These are phyloP conservation scores for Teunomyces stri DNA, from an alignment of 805 yeast species.

Conservation along the genomic window DNA sequence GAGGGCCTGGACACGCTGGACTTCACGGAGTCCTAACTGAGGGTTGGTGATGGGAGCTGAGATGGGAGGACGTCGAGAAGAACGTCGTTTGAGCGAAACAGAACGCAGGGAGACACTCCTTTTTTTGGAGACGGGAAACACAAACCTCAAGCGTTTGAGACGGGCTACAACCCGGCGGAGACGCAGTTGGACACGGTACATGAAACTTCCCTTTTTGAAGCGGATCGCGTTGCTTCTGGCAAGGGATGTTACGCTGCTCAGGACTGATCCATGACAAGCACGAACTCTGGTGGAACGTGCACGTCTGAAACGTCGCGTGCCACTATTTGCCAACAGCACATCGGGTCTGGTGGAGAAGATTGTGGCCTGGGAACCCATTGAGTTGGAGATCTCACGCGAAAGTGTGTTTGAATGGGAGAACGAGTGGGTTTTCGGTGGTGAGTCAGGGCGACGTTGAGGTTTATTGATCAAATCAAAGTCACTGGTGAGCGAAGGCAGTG, in stretches of 20 bases:
- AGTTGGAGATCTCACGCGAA: conserved; percentile 30
- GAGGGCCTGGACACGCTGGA: conserved; percentile 15
- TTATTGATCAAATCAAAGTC: conserved; percentile 5
- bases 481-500: conserved; percentile 10
- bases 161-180: conserved; percentile 23
- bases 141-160: conserved; percentile 17
- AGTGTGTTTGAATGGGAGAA: conserved; percentile 1
- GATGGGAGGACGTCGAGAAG: conserved; percentile 10
- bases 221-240: conserved; percentile 27
- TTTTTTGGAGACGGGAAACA: conserved; percentile 21
- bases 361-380: conserved; percentile 45
- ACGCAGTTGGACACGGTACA: conserved; percentile 30
- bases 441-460: conserved; percentile 2
- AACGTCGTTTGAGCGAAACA: not conserved
- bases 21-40: conserved; percentile 18
- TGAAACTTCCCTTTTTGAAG: conserved; percentile 29
- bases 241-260: not conserved
- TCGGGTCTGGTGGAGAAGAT: conserved; percentile 39
- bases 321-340: not conserved
- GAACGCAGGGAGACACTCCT: conserved; percentile 14
- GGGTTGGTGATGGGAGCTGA: conserved; percentile 36
- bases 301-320: not conserved
- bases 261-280: not conserved
- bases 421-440: conserved; percentile 4
- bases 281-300: not conserved